Conservation (phyloP, 177 flowering plant species). For the Telopea speciosissima region DNA sequence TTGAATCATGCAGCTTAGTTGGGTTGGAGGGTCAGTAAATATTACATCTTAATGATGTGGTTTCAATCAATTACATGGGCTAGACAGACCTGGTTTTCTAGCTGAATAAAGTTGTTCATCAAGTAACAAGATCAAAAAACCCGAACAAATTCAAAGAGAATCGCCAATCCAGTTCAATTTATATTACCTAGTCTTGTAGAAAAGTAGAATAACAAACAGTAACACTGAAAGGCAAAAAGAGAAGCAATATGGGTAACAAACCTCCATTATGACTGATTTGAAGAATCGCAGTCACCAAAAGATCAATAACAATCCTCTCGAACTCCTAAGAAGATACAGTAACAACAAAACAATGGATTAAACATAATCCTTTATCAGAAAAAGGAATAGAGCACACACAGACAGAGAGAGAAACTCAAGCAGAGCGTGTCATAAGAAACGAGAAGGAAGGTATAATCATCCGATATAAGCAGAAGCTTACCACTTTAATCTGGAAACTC, state of each 20-base stretch:
- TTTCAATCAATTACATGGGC: not conserved
- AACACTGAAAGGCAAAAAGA: not conserved
- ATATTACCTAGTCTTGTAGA: not conserved
- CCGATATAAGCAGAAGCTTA: too few species aligned
- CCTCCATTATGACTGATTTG: not conserved
- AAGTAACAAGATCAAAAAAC: not conserved
- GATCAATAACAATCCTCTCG: too few species aligned
- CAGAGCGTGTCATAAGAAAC: too few species aligned
- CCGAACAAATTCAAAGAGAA: not conserved
- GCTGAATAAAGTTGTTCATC: not conserved
- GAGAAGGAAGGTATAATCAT: too few species aligned
- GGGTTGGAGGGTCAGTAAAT: not conserved
- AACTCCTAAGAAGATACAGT: too few species aligned
- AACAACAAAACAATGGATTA: too few species aligned
- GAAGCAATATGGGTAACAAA: not conserved
- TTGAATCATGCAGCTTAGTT: not conserved
- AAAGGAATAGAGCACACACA: too few species aligned
- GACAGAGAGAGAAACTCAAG: too few species aligned
- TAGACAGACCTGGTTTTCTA: not conserved
- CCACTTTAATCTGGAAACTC: too few species aligned
- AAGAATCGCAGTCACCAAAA: not conserved
- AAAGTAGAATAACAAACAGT: not conserved
- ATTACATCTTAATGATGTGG: not conserved
- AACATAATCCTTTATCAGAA: too few species aligned
- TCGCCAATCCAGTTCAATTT: not conserved